Evolutionary conservation across 2,329 filamentous ascomycete species (phyloP).

Genomic region (Fusarium pseudoanthophilum): DNA sequence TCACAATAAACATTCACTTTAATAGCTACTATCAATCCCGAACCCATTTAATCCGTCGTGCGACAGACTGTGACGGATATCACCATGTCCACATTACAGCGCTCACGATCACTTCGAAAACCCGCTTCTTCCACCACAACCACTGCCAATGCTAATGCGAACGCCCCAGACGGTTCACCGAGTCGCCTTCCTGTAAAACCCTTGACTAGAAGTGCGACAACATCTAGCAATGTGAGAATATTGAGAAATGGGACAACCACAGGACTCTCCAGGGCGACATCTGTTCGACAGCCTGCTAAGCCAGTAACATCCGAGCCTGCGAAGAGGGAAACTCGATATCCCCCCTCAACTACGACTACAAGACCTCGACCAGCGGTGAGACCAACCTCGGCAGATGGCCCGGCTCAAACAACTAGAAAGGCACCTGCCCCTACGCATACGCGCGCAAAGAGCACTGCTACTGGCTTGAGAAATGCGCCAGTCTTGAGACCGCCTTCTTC

Average conservation of each 20-base stretch:
- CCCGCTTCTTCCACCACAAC: slow-evolving; percentile 43
- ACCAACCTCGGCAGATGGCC: slow-evolving; percentile 47
- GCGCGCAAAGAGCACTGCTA: slow-evolving; percentile 50
- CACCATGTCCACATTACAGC: slow-evolving; percentile 57
- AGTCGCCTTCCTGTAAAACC: slow-evolving; percentile 63
- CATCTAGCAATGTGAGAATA: slow-evolving; percentile 38
- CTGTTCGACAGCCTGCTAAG: slow-evolving; percentile 37
- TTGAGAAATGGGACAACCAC: slow-evolving; percentile 32
- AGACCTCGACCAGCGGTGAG: slow-evolving; percentile 44
- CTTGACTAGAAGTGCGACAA: slow-evolving; percentile 48
- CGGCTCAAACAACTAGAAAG: slow-evolving; percentile 36
- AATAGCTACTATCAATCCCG: slow-evolving; percentile 10
- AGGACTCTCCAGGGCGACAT: slow-evolving; percentile 36
- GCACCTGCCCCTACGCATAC: slow-evolving; percentile 38
- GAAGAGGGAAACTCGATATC: slow-evolving; percentile 47
- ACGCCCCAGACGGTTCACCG: slow-evolving; percentile 52
- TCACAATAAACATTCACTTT: slow-evolving; percentile 28
- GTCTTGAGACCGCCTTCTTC: slow-evolving; percentile 48
- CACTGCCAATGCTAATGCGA: slow-evolving; percentile 15
- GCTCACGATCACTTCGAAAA: slow-evolving; percentile 62
- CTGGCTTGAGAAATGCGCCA: slow-evolving; percentile 41
- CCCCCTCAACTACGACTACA: slow-evolving; percentile 49
- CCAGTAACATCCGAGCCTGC: slow-evolving; percentile 20
- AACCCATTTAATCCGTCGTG: not conserved
- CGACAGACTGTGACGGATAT: not conserved